Evolutionary conservation across 2,329 filamentous ascomycete genomes (phyloP).

Genomic region (Lachnellula cervina): DNA sequence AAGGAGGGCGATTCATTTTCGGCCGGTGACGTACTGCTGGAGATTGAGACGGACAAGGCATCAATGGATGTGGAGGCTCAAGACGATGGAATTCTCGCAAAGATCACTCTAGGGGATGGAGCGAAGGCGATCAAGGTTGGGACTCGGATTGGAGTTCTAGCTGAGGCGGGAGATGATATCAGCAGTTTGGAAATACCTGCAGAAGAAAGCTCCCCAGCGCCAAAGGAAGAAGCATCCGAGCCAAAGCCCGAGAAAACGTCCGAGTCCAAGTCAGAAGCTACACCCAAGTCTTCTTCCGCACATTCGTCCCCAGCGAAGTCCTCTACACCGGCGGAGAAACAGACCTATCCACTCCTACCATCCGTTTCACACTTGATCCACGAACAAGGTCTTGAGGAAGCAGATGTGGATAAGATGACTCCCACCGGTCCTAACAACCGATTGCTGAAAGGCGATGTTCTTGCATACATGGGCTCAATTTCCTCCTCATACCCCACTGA

Average conservation of each 20-base stretch:
- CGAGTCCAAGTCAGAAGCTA: conserved; percentile 17
- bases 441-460: conserved; percentile 89
- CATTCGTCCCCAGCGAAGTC: conserved; percentile 33
- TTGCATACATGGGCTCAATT: conserved; percentile 82
- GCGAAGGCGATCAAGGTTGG: conserved; percentile 75
- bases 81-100: conserved; percentile 80
- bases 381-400: conserved; percentile 69
- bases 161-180: conserved; percentile 76
- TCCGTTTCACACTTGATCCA: conserved; percentile 80
- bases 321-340: conserved; percentile 51
- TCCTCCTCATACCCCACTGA: conserved; percentile 64
- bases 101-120: conserved; percentile 71
- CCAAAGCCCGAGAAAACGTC: conserved; percentile 14
- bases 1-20: conserved; percentile 81
- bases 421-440: conserved; percentile 84
- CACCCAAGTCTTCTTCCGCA: conserved; percentile 15
- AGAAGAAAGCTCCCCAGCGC: conserved; percentile 46
- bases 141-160: conserved; percentile 74
- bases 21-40: conserved; percentile 80
- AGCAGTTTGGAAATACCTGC: conserved; percentile 67
- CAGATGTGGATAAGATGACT: conserved; percentile 74
- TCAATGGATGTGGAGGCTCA: conserved; percentile 94
- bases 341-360: conserved; percentile 70
- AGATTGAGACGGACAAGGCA: conserved; percentile 92
- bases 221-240: conserved; percentile 28